Conservation (phyloP, 257 asterid genomes). For the Solanum raphanifolium region DNA sequence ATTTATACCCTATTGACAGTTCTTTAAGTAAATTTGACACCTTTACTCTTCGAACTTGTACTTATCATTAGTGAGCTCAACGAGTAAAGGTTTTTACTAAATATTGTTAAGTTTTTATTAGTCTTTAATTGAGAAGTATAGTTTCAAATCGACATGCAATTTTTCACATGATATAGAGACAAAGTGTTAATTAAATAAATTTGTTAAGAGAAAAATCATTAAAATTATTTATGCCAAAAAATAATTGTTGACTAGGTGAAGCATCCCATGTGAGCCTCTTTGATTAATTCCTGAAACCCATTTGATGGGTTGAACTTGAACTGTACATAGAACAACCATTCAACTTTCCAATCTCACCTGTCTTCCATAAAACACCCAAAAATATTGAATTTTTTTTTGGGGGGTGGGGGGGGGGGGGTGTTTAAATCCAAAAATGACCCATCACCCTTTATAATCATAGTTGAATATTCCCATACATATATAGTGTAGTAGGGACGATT, state of each 20-base stretch:
- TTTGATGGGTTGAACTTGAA: background rate
- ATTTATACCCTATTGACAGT: background rate
- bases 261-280: background rate
- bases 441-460: background rate
- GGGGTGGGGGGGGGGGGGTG: too few relatives aligned
- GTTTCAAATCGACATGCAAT: background rate
- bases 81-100: background rate
- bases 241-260: background rate
- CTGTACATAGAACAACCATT: background rate
- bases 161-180: background rate
- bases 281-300: background rate
- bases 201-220: background rate
- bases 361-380: background rate
- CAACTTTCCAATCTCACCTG: background rate
- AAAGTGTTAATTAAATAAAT: background rate
- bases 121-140: background rate
- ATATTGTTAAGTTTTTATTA: background rate
- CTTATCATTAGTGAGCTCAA: background rate
- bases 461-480: too few relatives aligned
- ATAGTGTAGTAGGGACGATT: too few relatives aligned
- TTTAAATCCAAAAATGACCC: background rate
- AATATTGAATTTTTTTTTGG: background rate
- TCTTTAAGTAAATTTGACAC: background rate
- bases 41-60: background rate
- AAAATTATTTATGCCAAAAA: background rate